Evolutionary conservation across 73 alveolate species (phyloP), one percentile per base, ranked within the genome.

Genomic region (Loxodes magnus): DNA sequence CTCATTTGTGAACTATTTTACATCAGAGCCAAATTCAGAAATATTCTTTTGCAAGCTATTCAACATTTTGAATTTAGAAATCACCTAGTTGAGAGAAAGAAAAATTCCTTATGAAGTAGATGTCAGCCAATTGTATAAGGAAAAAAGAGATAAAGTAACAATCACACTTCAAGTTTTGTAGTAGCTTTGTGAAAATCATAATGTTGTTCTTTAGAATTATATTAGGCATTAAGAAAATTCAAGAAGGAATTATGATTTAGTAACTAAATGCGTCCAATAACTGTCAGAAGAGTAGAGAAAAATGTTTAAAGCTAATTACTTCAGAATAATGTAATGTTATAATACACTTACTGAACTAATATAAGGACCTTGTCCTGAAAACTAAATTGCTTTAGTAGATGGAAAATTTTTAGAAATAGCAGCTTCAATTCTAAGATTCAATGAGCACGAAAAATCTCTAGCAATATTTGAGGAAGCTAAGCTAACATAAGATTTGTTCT

Each of bases 281-380:
- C 36, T 64, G 5, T 6, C 27, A 46, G 26, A 46, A 50, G 51
- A 43, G 43, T 10, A 42, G 57, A 5, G 34, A 29, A 14, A 61
- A 21, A 35, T 37, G 37, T 16, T 69, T 30, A 24, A 46, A 63
- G 33, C 51, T 63, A 33, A 63, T 69, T 34, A 26, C 60, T 3
- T 43, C 53, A 76, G 42, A 55, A 84, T 62, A 77, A 73, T 55
- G 28, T 83, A 69, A 34, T 69, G 83, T 55, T 69, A 62, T 21
- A 76, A 69, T 26, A 69, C 83, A 2, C 35, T 69, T 3, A 69
- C 75, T 22, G 83, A 69, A 51, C 25, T 69, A 2, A 43, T 69
- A 2, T 33, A 69, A 62, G 83, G 83, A 10, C 83, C 83, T 7
- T 69, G 83, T 24, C 48, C 38, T 51, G 30, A 49, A 64, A 69